phyloP scores from a whole-genome alignment of 2,329 filamentous ascomycete species.

The Cadophora luteo-olivacea region DNA sequence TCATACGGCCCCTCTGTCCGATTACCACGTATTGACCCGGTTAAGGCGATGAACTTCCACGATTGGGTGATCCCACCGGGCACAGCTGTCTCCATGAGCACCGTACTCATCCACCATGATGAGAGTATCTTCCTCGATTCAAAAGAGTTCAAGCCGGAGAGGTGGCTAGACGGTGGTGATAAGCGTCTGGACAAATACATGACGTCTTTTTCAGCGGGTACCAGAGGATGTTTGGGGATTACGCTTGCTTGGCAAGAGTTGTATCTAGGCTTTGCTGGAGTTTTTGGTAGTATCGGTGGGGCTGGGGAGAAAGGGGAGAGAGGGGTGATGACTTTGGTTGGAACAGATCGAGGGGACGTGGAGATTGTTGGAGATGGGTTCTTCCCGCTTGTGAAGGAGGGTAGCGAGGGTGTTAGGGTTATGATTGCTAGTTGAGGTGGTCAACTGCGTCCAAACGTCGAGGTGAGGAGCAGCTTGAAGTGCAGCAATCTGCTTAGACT shows the following conservation, averaged over 20 bases:
- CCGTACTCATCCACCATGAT: slow-evolving; percentile 47
- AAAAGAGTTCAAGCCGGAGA: slow-evolving; percentile 18
- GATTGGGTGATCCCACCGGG: slow-evolving; percentile 37
- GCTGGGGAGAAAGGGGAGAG: slow-evolving; percentile 20
- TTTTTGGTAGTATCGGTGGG: slow-evolving; percentile 33
- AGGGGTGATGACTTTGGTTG: slow-evolving; percentile 36
- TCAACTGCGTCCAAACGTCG: too few species aligned
- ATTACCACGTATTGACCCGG: slow-evolving; percentile 37
- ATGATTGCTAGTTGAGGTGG: slow-evolving; percentile 21
- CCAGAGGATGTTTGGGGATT: slow-evolving; percentile 49
- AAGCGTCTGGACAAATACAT: slow-evolving; percentile 46
- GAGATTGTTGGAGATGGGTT: slow-evolving; percentile 29
- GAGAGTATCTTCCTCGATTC: slow-evolving; percentile 48
- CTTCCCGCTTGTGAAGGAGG: slow-evolving; percentile 26
- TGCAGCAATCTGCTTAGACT: too few species aligned
- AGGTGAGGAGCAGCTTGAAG: too few species aligned
- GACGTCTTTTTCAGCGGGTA: slow-evolving; percentile 51
- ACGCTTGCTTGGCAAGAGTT: slow-evolving; percentile 36
- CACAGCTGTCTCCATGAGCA: slow-evolving; percentile 49
- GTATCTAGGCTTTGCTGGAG: slow-evolving; percentile 26
- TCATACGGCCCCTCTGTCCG: slow-evolving; percentile 42
- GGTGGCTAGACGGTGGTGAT: slow-evolving; percentile 17
- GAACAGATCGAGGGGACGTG: slow-evolving; percentile 40
- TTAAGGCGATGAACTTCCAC: slow-evolving; percentile 17
- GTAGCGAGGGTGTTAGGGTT: slow-evolving; percentile 28